Base-by-base conservation (phyloP, 768 basidiomycete species). In the Lactifluus subvellereus region DNA sequence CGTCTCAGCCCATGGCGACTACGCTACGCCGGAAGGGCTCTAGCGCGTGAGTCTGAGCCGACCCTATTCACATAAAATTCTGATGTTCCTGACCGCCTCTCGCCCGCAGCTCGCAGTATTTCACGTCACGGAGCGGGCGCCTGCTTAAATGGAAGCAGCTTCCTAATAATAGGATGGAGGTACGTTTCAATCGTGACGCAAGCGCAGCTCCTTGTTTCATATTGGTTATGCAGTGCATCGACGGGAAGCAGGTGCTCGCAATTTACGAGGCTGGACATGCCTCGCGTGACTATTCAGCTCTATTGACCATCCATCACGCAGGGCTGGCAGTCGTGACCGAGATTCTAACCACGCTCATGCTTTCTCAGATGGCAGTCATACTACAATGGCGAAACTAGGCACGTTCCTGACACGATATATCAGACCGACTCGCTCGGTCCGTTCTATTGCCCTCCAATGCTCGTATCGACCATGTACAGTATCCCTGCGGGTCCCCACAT, bases 61-160 rank as follows among this genome's bases (percentile, higher is more conserved):
- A 30, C 13, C 20, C n/a, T 6, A 10, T 50, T 27, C 42, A 47
- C 20, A 18, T 11, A 18, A 1, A 6, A 62, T 64, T 50, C 20
- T 49, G n/a, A 16, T 51, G 14, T 54, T 61, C 50, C 51, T 57
- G 42, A 64, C 37, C 27, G 11, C 22, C 48, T 47, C 22, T 11
- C 51, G 18, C 54, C 51, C 43, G 37, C 61, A 90, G 89, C 51
- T 88, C 88, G 35, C 80, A 87, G 55, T 91, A 89, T 72, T 93
- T 91, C 72, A 81, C 79, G 52, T 81, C 84, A 10, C 86, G 84
- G 68, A 84, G 81, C 67, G 86, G 87, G 45, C 82, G 76, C 64
- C 83, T 87, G 54, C 85, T 83, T 73, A 93, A 90, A 72, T 93
- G 91, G 91, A 85, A 64, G 48, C 62, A 81, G 72, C 77, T 87